Percentiles rank a stretch among this genome's conserved stretches.
phyloP scores from a whole-genome alignment of 768 basidiomycete genomes.

The Lactarius evosmus region DNA sequence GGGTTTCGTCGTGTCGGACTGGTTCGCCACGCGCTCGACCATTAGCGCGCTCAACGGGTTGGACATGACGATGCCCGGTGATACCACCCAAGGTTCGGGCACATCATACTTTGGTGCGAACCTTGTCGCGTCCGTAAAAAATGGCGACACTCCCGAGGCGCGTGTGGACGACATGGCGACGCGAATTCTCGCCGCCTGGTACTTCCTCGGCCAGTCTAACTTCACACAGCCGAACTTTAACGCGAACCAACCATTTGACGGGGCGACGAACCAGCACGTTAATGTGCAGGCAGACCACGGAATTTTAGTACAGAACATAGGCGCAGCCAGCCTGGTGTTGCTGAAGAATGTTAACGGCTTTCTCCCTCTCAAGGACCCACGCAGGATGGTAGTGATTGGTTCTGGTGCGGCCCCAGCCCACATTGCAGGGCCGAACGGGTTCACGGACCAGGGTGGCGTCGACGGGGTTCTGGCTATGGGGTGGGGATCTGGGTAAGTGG shows the following conservation, averaged over 20 bases:
- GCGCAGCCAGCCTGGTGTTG: conserved; percentile 67
- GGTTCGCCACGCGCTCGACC: conserved; percentile 63
- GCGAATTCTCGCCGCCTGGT: conserved; percentile 73
- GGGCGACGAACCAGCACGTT: conserved; percentile 55
- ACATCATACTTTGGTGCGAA: conserved; percentile 61
- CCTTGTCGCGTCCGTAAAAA: conserved; percentile 62
- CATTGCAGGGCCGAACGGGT: conserved; percentile 47
- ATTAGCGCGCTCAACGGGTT: conserved; percentile 57
- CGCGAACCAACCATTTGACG: conserved; percentile 51
- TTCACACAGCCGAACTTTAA: conserved; percentile 75
- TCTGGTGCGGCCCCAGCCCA: conserved; percentile 46
- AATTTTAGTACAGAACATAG: conserved; percentile 66
- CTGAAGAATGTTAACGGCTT: conserved; percentile 63
- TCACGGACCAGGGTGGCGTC: conserved; percentile 39
- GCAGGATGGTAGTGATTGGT: conserved; percentile 60
- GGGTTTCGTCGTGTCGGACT: conserved; percentile 76
- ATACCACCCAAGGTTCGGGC: conserved; percentile 44
- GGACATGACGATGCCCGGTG: conserved; percentile 65
- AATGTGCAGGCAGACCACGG: conserved; percentile 73
- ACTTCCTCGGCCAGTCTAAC: conserved; percentile 53
- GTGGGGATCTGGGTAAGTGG: conserved; percentile 72
- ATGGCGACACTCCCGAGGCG: conserved; percentile 62
- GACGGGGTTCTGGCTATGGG: conserved; percentile 84
- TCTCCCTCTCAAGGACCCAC: conserved; percentile 57
- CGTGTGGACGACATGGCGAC: conserved; percentile 81